These are phyloP conservation scores for Salmacisia buchloeana DNA, from an alignment of 1,284 basidiomycete genomes.

Conservation along the genomic window DNA sequence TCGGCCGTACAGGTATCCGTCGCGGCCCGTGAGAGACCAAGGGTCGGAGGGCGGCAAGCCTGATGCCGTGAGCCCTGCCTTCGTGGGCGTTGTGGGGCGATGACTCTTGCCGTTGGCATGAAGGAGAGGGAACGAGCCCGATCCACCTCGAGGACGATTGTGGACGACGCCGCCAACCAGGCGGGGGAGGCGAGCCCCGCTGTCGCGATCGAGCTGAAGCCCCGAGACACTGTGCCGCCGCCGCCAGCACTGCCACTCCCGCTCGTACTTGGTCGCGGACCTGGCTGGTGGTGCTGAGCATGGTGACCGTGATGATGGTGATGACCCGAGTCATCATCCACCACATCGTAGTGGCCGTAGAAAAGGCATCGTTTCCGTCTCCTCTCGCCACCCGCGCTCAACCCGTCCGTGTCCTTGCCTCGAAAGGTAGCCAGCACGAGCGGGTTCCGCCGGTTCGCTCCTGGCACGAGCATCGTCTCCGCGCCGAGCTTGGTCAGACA, in stretches of 20 bases:
- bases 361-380: constrained; percentile 21
- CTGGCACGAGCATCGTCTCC: constrained; percentile 34
- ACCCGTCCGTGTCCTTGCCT: not conserved
- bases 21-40: constrained; percentile 72
- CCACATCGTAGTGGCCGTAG: constrained; percentile 48
- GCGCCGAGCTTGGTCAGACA: constrained; percentile 39
- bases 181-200: too few species aligned
- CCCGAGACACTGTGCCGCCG: too few species aligned
- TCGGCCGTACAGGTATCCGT: constrained; percentile 89
- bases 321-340: constrained; percentile 48
- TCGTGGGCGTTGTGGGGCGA: not conserved
- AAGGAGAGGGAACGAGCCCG: too few species aligned
- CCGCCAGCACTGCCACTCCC: too few species aligned
- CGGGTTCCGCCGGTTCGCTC: constrained; percentile 29
- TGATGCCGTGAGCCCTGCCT: not conserved
- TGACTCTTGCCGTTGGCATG: too few species aligned
- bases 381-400: not conserved
- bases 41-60: constrained; percentile 59
- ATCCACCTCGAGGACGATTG: too few species aligned
- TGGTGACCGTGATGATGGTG: not conserved
- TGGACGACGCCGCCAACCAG: too few species aligned
- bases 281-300: too few species aligned
- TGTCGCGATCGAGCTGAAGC: too few species aligned
- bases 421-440: constrained; percentile 41
- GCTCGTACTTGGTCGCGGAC: too few species aligned